A percentile compares a stretch with the other conserved stretches of the same genome.
Evolutionary conservation across 2,329 filamentous ascomycete species (phyloP).

Genomic region (Pseudogymnoascus sp.): DNA sequence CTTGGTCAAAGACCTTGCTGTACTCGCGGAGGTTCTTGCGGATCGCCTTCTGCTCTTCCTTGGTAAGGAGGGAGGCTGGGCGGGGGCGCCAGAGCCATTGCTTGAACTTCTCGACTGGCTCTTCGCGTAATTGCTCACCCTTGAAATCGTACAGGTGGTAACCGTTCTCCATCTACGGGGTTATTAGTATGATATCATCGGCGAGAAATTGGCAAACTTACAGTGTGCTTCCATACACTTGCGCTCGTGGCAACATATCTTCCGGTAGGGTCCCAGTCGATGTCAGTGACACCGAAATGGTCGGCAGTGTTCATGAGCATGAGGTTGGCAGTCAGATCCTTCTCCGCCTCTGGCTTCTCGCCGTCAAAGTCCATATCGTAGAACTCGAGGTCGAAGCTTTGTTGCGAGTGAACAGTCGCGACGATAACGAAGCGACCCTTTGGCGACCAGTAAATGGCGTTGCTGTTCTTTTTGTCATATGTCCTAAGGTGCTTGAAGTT

Average conservation of each 20-base stretch:
- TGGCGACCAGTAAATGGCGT: conserved; percentile 98
- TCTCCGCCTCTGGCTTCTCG: conserved; percentile 86
- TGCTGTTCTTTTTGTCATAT: conserved; percentile 98
- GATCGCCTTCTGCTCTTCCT: conserved; percentile 95
- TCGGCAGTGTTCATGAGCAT: conserved; percentile 90
- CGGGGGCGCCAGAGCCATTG: conserved; percentile 93
- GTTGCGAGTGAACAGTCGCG: conserved; percentile 84
- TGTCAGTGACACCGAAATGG: conserved; percentile 95
- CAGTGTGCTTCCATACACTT: conserved; percentile 89
- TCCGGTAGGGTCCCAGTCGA: conserved; percentile 96
- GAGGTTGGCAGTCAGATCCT: conserved; percentile 89
- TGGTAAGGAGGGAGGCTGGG: conserved; percentile 80
- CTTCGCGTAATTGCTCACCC: conserved; percentile 80
- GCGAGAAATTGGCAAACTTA: conserved; percentile 44
- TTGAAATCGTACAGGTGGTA: conserved; percentile 98
- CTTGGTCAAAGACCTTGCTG: conserved; percentile 87
- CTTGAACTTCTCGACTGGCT: conserved; percentile 94
- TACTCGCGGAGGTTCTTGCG: conserved; percentile 98
- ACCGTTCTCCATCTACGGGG: conserved; percentile 86
- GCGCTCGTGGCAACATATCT: conserved; percentile 91
- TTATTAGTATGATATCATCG: conserved; percentile 20
- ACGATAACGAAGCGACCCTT: conserved; percentile 92
- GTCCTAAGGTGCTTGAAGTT: conserved; percentile 97
- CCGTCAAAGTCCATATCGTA: conserved; percentile 97
- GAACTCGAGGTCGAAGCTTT: conserved; percentile 94